Evolutionary conservation across 306 rosid species (phyloP).

Genomic region (Quercus berberidifolia): DNA sequence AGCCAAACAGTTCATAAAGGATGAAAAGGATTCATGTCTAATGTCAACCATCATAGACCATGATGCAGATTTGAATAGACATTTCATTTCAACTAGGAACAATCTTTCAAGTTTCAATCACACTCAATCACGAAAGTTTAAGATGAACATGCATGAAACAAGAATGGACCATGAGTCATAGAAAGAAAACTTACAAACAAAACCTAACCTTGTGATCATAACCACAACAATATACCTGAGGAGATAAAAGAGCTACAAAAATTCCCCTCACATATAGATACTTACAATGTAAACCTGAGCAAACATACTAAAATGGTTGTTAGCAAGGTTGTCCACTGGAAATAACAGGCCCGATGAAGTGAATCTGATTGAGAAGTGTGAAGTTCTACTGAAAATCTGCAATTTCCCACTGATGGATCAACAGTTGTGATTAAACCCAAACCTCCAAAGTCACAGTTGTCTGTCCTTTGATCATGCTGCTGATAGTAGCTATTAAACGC

Average conservation of each 20-base stretch:
- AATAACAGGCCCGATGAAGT: slow-evolving; percentile 15
- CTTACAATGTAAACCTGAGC: slow-evolving; percentile 20
- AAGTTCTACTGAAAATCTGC: slow-evolving; percentile 80
- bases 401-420: slow-evolving; percentile 65
- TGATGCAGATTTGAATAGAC: background rate
- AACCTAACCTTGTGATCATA: slow-evolving; percentile 20
- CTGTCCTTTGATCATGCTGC: slow-evolving; percentile 73
- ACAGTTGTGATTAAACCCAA: slow-evolving; percentile 83
- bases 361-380: slow-evolving; percentile 42
- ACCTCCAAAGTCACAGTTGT: slow-evolving; percentile 74
- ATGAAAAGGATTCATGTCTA: background rate
- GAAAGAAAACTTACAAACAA: background rate
- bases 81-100: background rate
- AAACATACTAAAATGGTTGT: slow-evolving; percentile 32
- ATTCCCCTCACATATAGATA: slow-evolving; percentile 13
- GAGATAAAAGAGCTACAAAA: slow-evolving; percentile 28
- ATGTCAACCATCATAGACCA: background rate
- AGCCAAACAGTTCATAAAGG: too few species aligned
- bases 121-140: background rate
- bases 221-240: slow-evolving; percentile 16
- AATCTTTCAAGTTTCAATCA: too few species aligned
- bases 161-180: background rate
- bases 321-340: slow-evolving; percentile 27
- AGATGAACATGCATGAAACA: background rate
- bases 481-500: slow-evolving; percentile 90